phyloP scores from a whole-genome alignment of 1,284 basidiomycete genomes.

The Boletus mariae region DNA sequence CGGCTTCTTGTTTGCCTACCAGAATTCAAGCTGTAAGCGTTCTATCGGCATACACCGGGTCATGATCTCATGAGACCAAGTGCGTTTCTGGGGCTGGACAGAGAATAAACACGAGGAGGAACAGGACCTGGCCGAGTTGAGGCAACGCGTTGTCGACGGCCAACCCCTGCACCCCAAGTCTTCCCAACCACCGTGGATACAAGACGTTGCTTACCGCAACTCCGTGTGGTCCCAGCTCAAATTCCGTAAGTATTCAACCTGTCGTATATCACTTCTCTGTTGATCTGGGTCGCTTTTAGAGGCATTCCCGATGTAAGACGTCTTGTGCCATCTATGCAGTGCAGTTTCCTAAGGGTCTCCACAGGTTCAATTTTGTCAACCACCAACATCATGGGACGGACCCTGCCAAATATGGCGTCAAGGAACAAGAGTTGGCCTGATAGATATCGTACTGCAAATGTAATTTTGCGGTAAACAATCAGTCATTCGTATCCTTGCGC shows the following conservation, averaged over 20 bases:
- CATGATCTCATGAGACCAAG: conserved; percentile 34
- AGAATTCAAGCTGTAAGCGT: conserved; percentile 77
- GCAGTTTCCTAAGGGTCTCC: conserved; percentile 9
- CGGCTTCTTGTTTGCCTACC: conserved; percentile 94
- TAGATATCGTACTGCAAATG: conserved; percentile 11
- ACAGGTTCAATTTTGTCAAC: conserved; percentile 90
- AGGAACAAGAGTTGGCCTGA: conserved; percentile 28
- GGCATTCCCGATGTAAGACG: conserved; percentile 62
- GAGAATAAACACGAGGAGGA: conserved; percentile 87
- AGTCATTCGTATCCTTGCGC: not conserved
- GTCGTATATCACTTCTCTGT: not conserved
- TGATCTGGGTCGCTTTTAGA: conserved; percentile 38
- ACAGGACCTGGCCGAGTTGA: conserved; percentile 74
- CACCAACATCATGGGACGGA: conserved; percentile 87
- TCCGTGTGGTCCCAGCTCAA: conserved; percentile 92
- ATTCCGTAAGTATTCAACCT: conserved; percentile 61
- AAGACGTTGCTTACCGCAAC: conserved; percentile 86
- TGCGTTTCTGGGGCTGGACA: conserved; percentile 95
- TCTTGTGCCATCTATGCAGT: not conserved
- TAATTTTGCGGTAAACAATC: conserved; percentile 7
- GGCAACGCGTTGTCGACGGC: conserved; percentile 66
- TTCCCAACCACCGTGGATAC: conserved; percentile 82
- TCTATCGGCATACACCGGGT: conserved; percentile 8
- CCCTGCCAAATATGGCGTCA: conserved; percentile 70
- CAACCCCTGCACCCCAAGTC: conserved; percentile 85